phyloP scores from a whole-genome alignment of 345 rosid genomes.

The Eucalyptus albens region DNA sequence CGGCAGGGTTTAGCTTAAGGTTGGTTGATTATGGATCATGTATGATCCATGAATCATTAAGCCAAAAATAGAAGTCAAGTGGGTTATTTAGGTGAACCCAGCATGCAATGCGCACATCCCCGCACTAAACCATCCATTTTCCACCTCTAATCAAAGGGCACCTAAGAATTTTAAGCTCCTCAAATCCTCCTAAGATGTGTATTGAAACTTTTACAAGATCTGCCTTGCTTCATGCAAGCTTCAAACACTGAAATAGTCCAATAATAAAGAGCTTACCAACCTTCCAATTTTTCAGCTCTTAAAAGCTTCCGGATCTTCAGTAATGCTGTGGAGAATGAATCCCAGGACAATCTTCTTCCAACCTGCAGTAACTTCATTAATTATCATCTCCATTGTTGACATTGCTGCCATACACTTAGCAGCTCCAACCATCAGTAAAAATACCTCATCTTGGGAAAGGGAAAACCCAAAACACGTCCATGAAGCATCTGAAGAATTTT shows the following conservation, averaged over 20 bases:
- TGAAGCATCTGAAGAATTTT: no score
- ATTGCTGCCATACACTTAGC: neutral
- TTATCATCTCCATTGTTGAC: neutral
- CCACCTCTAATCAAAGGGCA: neutral
- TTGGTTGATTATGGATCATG: neutral
- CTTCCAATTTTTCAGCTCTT: constrained; percentile 36
- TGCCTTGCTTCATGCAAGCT: neutral
- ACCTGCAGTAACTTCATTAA: constrained; percentile 23
- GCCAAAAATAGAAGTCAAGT: neutral
- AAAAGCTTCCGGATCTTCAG: constrained; percentile 38
- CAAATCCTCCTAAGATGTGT: neutral
- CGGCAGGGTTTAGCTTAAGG: neutral
- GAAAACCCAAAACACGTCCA: no score
- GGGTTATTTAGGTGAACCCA: neutral
- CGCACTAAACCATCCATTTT: neutral
- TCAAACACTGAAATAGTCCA: neutral
- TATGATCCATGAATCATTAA: neutral
- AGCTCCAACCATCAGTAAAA: neutral
- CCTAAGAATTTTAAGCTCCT: neutral
- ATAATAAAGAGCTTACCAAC: constrained; percentile 15
- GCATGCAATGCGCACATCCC: neutral
- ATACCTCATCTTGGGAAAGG: no score
- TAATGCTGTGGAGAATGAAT: constrained; percentile 45
- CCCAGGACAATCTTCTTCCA: constrained; percentile 29
- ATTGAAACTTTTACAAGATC: neutral